These are phyloP conservation scores for Fonsecaea multimorphosa DNA, from an alignment of 2,329 filamentous ascomycete genomes.

Conservation along the genomic window DNA sequence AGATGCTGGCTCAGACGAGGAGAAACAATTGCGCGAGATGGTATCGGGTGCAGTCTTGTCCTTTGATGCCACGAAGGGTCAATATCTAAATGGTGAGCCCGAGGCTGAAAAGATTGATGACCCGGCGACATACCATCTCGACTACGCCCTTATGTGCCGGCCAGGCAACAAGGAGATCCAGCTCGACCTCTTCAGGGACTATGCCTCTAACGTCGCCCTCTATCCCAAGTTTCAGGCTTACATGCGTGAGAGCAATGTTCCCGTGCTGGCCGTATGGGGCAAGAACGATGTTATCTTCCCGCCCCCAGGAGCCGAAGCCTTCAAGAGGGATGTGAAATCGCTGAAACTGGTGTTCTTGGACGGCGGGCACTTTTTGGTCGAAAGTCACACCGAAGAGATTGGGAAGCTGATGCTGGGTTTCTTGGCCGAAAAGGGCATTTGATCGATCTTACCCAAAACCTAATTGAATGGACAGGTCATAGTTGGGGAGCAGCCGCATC, in stretches of 20 bases:
- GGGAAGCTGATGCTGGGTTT: slow-evolving; percentile 47
- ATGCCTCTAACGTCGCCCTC: slow-evolving; percentile 60
- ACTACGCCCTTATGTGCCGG: slow-evolving; percentile 59
- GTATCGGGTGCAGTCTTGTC: slow-evolving; percentile 47
- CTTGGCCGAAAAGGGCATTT: slow-evolving; percentile 38
- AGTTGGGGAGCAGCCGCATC: background rate
- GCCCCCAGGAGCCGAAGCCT: slow-evolving; percentile 61
- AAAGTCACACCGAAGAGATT: slow-evolving; percentile 50
- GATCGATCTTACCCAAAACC: background rate
- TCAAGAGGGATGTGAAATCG: slow-evolving; percentile 55
- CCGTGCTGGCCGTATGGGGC: slow-evolving; percentile 65
- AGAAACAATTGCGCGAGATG: slow-evolving; percentile 45
- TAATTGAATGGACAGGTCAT: too few relatives aligned
- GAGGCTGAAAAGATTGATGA: slow-evolving; percentile 38
- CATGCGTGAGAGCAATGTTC: slow-evolving; percentile 58
- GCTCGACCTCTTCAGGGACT: slow-evolving; percentile 64
- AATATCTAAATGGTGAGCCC: slow-evolving; percentile 42
- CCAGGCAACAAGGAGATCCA: slow-evolving; percentile 60
- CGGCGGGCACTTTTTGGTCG: slow-evolving; percentile 62
- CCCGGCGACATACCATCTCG: slow-evolving; percentile 53
- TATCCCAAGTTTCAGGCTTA: slow-evolving; percentile 64
- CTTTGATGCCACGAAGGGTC: slow-evolving; percentile 46
- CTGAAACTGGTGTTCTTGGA: slow-evolving; percentile 60
- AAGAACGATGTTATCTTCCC: slow-evolving; percentile 59
- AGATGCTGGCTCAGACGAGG: slow-evolving; percentile 39